Evolutionary conservation across 2,329 filamentous ascomycete genomes (phyloP), one percentile per base, ranked within the genome.

Genomic region (Neoscytalidium dimidiatum): DNA sequence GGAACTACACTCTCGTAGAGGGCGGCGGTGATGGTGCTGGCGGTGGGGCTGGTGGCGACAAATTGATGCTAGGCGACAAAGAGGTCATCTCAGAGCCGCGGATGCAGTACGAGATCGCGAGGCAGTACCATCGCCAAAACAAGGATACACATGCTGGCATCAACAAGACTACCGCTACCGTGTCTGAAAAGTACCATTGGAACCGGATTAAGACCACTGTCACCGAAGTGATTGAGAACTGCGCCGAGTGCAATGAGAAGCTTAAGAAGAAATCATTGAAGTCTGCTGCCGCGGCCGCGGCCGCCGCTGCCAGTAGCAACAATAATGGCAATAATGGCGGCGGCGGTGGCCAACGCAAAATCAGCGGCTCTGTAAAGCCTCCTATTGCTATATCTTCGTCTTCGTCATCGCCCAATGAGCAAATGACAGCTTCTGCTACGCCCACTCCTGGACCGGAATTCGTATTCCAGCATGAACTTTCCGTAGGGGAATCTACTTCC

Each of bases 121-220:
- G 91, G 51, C 83, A 85, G 65, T 85, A 94, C 41, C 95, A 99
- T 78, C 83, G 88, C 62, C 23, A 41, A 28, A 64, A 56, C 33
- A 53, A 64, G 48, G 61, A 63, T 17, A 52, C 61, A 46, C 95
- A 99, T 74, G 92, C 91, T 6, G 95, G 95, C 60, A 98, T 98
- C 83, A 99, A 99, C 83, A 97, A 97, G 82, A 98, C 94, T 0
- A 98, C 94, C 0, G 94, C 94, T 21, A 90, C 89, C 21, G 97
- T 99, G 72, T 92, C 94, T 11, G 92, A 97, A 75, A 91, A 90
- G 73, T 97, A 94, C 75, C 95, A 98, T 79, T 99, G 95, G 95
- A 94, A 96, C 53, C 88, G 94, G 67, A 98, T 98, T 81, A 99
- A 98, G 77, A 94, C 97, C 79, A 98, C 94, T 0, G 95, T 97